Evolutionary conservation across 163 green algal genomes (phyloP).

Genomic region (Prototheca wickerhamii): DNA sequence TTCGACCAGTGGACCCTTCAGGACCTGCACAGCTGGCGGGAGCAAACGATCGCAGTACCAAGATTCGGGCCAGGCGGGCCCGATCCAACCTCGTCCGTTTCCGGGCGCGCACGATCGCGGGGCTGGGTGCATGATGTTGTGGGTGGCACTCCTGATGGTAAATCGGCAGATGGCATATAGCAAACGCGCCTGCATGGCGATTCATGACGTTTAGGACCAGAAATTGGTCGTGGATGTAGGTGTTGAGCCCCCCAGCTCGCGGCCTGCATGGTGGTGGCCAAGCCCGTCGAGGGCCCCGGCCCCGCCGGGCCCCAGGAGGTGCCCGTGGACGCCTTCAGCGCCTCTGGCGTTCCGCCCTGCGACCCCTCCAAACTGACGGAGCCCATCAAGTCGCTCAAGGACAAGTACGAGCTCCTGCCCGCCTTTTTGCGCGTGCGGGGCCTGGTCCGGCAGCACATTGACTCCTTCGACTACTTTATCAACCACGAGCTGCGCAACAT

Average conservation of each 20-base stretch:
- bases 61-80: too few relatives aligned
- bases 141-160: background rate
- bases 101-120: too few relatives aligned
- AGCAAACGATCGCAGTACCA: too few relatives aligned
- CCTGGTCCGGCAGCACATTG: conserved; percentile 39
- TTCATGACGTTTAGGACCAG: too few relatives aligned
- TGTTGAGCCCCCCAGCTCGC: too few relatives aligned
- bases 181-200: background rate
- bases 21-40: background rate
- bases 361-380: conserved; percentile 60
- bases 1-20: background rate
- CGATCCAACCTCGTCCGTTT: too few relatives aligned
- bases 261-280: background rate
- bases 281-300: background rate
- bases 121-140: too few relatives aligned
- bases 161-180: background rate
- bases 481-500: conserved; percentile 97
- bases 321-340: background rate
- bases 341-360: background rate
- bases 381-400: conserved; percentile 74
- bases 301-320: background rate
- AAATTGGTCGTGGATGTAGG: too few relatives aligned
- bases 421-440: conserved; percentile 88
- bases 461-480: conserved; percentile 98
- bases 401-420: conserved; percentile 96